phyloP scores from a whole-genome alignment of 2,329 filamentous ascomycete genomes.

The Aspergillus candidus region DNA sequence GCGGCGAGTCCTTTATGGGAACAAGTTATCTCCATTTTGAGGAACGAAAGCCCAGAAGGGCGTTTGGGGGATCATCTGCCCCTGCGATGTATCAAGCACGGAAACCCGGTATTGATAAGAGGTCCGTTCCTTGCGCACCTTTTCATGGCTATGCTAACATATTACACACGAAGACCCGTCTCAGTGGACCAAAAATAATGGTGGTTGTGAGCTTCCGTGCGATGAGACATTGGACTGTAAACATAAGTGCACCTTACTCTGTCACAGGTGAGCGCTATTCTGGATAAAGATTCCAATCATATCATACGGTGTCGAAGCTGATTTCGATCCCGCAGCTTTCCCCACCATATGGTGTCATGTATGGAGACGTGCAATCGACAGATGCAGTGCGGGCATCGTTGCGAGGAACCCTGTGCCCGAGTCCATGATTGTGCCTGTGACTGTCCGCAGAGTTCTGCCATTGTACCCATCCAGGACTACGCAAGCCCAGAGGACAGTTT shows the following conservation, averaged over 20 bases:
- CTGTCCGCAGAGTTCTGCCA: slow-evolving; percentile 9
- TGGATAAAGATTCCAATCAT: not conserved
- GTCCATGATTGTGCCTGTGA: slow-evolving; percentile 26
- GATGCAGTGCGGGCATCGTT: slow-evolving; percentile 37
- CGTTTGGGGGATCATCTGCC: slow-evolving; percentile 51
- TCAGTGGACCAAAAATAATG: slow-evolving; percentile 50
- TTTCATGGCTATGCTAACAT: slow-evolving; percentile 6
- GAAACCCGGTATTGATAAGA: slow-evolving; percentile 46
- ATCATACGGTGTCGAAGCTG: not conserved
- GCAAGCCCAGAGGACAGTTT: too few relatives aligned
- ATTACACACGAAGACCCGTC: slow-evolving; percentile 34
- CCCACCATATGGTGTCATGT: slow-evolving; percentile 35
- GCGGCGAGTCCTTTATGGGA: slow-evolving; percentile 47
- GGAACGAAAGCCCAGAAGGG: slow-evolving; percentile 11
- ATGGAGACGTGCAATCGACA: slow-evolving; percentile 24
- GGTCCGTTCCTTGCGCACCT: slow-evolving; percentile 19
- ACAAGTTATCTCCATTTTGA: slow-evolving; percentile 43
- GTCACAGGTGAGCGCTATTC: slow-evolving; percentile 43
- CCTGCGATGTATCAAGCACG: slow-evolving; percentile 58
- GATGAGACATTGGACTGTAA: slow-evolving; percentile 42
- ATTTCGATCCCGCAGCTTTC: slow-evolving; percentile 25
- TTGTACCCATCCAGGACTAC: not conserved
- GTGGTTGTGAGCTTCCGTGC: slow-evolving; percentile 50
- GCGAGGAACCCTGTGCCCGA: slow-evolving; percentile 26
- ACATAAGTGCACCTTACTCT: slow-evolving; percentile 47